Conservation (phyloP, 768 basidiomycete genomes). For the Leucocoprinus birnbaumii region DNA sequence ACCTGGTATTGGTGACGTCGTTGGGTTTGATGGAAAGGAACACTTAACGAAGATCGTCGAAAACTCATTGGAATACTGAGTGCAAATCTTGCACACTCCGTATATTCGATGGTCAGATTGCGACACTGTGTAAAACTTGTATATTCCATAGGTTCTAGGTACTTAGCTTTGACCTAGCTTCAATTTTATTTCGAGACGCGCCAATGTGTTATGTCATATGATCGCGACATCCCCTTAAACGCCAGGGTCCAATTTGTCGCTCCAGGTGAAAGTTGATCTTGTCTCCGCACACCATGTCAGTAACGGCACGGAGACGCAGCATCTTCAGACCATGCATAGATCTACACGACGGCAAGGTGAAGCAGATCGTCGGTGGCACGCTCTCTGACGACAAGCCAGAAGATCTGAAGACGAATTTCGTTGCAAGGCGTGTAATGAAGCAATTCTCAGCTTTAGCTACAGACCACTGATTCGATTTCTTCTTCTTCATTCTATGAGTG, state of each 20-base stretch:
- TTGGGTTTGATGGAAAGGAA: constrained; percentile 79
- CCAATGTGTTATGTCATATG: neutral
- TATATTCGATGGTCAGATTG: too few relatives aligned
- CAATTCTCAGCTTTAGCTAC: constrained; percentile 1
- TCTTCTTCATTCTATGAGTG: neutral
- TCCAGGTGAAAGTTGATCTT: neutral
- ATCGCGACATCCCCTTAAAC: neutral
- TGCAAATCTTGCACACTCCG: too few relatives aligned
- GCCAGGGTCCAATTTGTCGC: neutral
- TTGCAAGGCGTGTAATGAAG: constrained; percentile 65
- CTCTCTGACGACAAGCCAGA: constrained; percentile 66
- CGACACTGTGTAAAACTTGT: too few relatives aligned
- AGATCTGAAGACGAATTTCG: constrained; percentile 82
- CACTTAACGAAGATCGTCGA: constrained; percentile 82
- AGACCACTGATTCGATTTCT: neutral
- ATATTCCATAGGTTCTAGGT: too few relatives aligned
- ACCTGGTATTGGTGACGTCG: constrained; percentile 82
- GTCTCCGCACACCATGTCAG: neutral
- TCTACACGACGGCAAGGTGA: constrained; percentile 92
- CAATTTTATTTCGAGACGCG: too few relatives aligned
- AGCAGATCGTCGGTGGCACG: constrained; percentile 97
- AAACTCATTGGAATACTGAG: constrained; percentile 70
- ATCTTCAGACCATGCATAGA: constrained; percentile 94
- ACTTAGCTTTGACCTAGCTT: too few relatives aligned
- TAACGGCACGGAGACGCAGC: constrained; percentile 21